Conservation (phyloP, 208 protist species). For the Borovskyia barvae region DNA sequence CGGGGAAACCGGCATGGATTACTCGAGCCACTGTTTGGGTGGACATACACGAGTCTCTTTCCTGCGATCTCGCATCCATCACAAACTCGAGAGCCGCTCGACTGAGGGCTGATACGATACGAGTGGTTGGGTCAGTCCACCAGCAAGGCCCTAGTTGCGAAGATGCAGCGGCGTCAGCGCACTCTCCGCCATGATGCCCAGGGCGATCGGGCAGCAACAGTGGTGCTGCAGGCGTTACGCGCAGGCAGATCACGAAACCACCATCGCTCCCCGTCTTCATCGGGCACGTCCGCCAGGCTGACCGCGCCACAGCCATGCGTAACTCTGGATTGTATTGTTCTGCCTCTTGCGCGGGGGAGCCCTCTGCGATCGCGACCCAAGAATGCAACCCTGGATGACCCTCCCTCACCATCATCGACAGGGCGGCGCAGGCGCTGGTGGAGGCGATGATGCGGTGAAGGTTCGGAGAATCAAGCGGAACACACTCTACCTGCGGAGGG, state of each 20-base stretch:
- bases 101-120: conserved; percentile 6
- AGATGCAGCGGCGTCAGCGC: no score
- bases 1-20: conserved; percentile 17
- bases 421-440: conserved; percentile 4
- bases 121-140: conserved; percentile 16
- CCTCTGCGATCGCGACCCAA: conserved; percentile 64
- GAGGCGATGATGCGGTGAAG: neutral
- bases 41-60: no score
- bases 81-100: conserved; percentile 6
- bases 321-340: conserved; percentile 25
- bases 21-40: no score
- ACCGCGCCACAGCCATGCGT: conserved; percentile 29
- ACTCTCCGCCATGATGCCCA: no score
- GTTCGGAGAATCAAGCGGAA: conserved; percentile 13
- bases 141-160: neutral
- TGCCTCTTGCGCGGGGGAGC: conserved; percentile 31
- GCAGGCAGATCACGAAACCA: conserved; percentile 50
- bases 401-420: conserved; percentile 9
- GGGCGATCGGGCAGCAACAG: no score
- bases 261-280: conserved; percentile 34
- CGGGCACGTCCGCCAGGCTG: conserved; percentile 48
- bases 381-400: conserved; percentile 36
- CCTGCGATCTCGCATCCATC: no score
- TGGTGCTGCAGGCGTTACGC: conserved; percentile 5
- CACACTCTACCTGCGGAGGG: conserved; percentile 29